Conservation (phyloP, 768 basidiomycete species). For the Rhodotorula kratochvilovae region DNA sequence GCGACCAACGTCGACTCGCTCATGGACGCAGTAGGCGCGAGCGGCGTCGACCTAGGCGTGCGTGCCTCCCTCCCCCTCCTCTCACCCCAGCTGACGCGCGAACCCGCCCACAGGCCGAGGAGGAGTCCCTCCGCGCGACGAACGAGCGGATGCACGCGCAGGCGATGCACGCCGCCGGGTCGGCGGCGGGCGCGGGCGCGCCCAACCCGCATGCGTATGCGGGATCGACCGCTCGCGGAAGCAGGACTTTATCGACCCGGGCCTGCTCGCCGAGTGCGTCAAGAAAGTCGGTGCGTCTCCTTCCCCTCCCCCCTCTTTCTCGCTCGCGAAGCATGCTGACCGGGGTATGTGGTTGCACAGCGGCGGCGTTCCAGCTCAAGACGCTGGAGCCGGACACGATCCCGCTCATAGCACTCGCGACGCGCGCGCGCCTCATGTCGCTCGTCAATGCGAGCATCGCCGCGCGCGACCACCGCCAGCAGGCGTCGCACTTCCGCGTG, state of each 20-base stretch:
- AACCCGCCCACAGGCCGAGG: constrained; percentile 62
- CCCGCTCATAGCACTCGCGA: constrained; percentile 38
- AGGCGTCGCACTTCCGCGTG: constrained; percentile 54
- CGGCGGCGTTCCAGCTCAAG: constrained; percentile 30
- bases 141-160: constrained; percentile 52
- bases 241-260: constrained; percentile 69
- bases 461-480: constrained; percentile 39
- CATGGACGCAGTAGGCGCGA: constrained; percentile 38
- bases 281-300: constrained; percentile 53
- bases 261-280: constrained; percentile 63
- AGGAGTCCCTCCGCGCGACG: constrained; percentile 68
- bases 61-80: background rate
- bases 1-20: constrained; percentile 32
- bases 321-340: background rate
- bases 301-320: background rate
- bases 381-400: constrained; percentile 49
- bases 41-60: constrained; percentile 35
- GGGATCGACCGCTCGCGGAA: constrained; percentile 75
- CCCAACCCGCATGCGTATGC: constrained; percentile 39
- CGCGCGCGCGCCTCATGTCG: constrained; percentile 53
- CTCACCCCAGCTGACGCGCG: too few relatives aligned
- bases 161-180: constrained; percentile 49
- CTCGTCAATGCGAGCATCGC: constrained; percentile 33
- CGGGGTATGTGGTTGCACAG: background rate
- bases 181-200: constrained; percentile 47